These are phyloP conservation scores for Exobasidium rhododendri DNA, from an alignment of 1,284 basidiomycete species.

Conservation along the genomic window DNA sequence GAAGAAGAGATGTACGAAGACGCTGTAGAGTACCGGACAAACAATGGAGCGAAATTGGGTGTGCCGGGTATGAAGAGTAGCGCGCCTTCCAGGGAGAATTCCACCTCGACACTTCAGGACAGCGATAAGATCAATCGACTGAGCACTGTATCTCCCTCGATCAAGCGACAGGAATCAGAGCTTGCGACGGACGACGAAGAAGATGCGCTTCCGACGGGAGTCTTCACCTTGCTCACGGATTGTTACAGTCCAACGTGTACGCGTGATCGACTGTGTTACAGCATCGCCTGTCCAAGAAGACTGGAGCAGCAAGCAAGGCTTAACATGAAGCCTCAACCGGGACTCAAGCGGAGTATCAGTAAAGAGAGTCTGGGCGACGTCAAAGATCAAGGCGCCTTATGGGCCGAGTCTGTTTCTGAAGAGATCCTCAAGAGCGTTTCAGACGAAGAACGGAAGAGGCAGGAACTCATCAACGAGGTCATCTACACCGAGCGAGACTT, in stretches of 20 bases:
- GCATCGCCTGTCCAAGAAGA: slow-evolving; percentile 89
- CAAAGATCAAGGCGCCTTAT: slow-evolving; percentile 69
- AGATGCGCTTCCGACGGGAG: slow-evolving; percentile 77
- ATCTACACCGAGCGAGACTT: slow-evolving; percentile 98
- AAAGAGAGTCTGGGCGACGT: slow-evolving; percentile 75
- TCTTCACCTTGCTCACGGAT: slow-evolving; percentile 93
- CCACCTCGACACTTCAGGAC: slow-evolving; percentile 34
- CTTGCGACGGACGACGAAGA: slow-evolving; percentile 51
- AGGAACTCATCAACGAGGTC: slow-evolving; percentile 98
- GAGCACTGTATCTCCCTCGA: slow-evolving; percentile 22
- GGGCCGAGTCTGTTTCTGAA: slow-evolving; percentile 93
- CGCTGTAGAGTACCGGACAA: slow-evolving; percentile 22
- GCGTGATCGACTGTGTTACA: slow-evolving; percentile 87
- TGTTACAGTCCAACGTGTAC: slow-evolving; percentile 99
- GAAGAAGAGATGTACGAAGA: slow-evolving; percentile 19
- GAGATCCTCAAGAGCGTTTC: slow-evolving; percentile 89
- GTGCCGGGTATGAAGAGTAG: neutral
- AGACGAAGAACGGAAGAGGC: slow-evolving; percentile 88
- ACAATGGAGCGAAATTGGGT: neutral
- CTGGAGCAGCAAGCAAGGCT: slow-evolving; percentile 88
- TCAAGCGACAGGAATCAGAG: slow-evolving; percentile 22
- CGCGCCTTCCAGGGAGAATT: slow-evolving; percentile 24
- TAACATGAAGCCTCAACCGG: slow-evolving; percentile 83
- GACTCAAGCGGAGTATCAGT: slow-evolving; percentile 70
- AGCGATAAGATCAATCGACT: slow-evolving; percentile 22